Percentiles rank a stretch among this genome's conserved stretches.
phyloP scores from a whole-genome alignment of 257 asterid genomes.

The Striga asiatica region DNA sequence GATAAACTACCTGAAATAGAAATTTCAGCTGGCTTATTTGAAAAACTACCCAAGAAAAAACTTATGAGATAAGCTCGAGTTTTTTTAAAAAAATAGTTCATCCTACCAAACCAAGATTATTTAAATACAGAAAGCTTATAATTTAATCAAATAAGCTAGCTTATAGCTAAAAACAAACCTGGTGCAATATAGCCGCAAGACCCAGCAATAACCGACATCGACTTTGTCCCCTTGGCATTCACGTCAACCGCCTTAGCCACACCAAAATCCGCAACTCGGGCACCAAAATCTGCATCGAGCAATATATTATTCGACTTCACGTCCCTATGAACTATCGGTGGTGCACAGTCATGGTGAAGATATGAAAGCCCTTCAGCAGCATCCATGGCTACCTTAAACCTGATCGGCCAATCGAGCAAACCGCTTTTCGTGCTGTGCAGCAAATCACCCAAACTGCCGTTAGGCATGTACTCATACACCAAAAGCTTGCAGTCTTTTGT shows the following conservation, averaged over 20 bases:
- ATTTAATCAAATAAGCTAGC: too few species aligned
- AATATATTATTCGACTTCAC: constrained; percentile 83
- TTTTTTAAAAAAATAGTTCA: too few species aligned
- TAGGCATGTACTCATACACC: constrained; percentile 95
- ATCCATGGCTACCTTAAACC: constrained; percentile 80
- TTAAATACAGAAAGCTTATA: too few species aligned
- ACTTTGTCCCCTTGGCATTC: constrained; percentile 44
- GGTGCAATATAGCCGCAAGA: constrained; percentile 98
- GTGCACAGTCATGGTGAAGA: constrained; percentile 84
- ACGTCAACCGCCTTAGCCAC: constrained; percentile 77
- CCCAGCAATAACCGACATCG: constrained; percentile 98
- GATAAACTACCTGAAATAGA: too few species aligned
- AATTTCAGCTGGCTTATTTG: too few species aligned
- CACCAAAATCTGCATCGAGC: constrained; percentile 71
- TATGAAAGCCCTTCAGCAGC: constrained; percentile 92
- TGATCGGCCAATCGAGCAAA: constrained; percentile 69
- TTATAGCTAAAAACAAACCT: constrained; percentile 57
- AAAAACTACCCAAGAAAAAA: too few species aligned
- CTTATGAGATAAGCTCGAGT: too few species aligned
- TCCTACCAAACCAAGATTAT: too few species aligned
- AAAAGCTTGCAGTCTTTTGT: constrained; percentile 71
- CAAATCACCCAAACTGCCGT: constrained; percentile 84
- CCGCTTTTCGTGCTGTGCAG: constrained; percentile 79
- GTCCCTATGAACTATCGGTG: constrained; percentile 83
- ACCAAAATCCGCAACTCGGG: constrained; percentile 91